Evolutionary conservation across 331 rosid genomes (phyloP).

Genomic region (Arachis monticola): DNA sequence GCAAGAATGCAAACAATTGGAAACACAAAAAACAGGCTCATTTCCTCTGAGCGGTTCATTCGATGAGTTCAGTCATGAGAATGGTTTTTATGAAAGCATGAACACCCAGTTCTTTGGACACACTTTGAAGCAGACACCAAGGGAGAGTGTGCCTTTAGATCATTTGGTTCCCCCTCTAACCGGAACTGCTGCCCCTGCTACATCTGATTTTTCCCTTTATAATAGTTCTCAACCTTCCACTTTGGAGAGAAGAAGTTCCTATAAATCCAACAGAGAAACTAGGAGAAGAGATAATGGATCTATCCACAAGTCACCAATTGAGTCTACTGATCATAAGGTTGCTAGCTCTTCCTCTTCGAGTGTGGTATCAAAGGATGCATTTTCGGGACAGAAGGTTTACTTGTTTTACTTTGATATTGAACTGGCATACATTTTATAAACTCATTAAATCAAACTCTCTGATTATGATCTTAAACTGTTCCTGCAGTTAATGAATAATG

Average conservation of each 20-base stretch:
- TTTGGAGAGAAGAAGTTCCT: conserved; percentile 58
- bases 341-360: conserved; percentile 41
- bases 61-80: conserved; percentile 52
- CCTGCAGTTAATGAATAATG: conserved; percentile 62
- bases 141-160: conserved; percentile 50
- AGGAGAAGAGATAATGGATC: conserved; percentile 52
- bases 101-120: conserved; percentile 51
- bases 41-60: conserved; percentile 50
- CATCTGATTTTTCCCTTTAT: conserved; percentile 40
- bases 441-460: conserved; percentile 19
- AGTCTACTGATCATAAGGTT: conserved; percentile 49
- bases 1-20: conserved; percentile 69
- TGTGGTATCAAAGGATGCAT: conserved; percentile 53
- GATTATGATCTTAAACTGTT: conserved; percentile 40
- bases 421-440: conserved; percentile 23
- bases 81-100: conserved; percentile 50
- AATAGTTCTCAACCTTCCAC: conserved; percentile 53
- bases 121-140: conserved; percentile 44
- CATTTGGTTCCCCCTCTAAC: conserved; percentile 49
- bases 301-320: conserved; percentile 47
- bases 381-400: conserved; percentile 62
- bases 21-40: conserved; percentile 55
- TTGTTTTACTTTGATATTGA: conserved; percentile 39
- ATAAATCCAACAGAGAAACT: conserved; percentile 60
- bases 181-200: conserved; percentile 43